These are phyloP conservation scores for Celoporthe dispersa DNA, from an alignment of 2,329 filamentous ascomycete species.

Conservation along the genomic window DNA sequence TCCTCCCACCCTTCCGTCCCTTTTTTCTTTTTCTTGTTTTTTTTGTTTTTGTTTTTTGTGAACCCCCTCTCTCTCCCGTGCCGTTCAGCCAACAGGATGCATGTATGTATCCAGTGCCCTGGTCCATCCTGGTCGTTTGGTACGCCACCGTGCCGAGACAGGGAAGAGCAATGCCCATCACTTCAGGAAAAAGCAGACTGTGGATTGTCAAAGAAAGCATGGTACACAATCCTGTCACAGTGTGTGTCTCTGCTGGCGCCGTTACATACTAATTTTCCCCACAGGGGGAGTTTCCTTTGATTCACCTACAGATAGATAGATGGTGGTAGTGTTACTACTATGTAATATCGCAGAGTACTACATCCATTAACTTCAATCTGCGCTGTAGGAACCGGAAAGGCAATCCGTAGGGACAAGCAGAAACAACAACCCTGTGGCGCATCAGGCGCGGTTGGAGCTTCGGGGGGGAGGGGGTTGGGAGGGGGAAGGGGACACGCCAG, in stretches of 20 bases:
- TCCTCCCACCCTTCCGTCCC: too few species aligned
- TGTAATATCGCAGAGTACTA: background rate
- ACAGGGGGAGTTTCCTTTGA: background rate
- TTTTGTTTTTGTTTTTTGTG: too few species aligned
- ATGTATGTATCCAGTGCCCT: background rate
- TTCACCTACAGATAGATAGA: too few species aligned
- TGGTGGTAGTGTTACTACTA: background rate
- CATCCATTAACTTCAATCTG: background rate
- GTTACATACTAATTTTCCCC: background rate
- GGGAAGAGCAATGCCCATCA: background rate
- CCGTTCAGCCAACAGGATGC: background rate
- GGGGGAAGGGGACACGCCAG: background rate
- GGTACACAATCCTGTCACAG: background rate
- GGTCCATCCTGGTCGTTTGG: background rate
- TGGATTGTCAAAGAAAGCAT: background rate
- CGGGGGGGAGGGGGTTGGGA: too few species aligned
- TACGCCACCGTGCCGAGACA: background rate
- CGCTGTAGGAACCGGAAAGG: background rate
- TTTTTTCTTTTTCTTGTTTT: too few species aligned
- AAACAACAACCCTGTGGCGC: background rate
- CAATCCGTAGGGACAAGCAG: background rate
- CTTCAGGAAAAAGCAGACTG: background rate
- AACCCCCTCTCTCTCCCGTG: background rate
- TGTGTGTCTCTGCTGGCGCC: background rate
- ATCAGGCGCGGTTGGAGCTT: background rate